These are phyloP conservation scores for Fusarium sp. DNA, from an alignment of 2,329 filamentous ascomycete genomes.

Conservation along the genomic window DNA sequence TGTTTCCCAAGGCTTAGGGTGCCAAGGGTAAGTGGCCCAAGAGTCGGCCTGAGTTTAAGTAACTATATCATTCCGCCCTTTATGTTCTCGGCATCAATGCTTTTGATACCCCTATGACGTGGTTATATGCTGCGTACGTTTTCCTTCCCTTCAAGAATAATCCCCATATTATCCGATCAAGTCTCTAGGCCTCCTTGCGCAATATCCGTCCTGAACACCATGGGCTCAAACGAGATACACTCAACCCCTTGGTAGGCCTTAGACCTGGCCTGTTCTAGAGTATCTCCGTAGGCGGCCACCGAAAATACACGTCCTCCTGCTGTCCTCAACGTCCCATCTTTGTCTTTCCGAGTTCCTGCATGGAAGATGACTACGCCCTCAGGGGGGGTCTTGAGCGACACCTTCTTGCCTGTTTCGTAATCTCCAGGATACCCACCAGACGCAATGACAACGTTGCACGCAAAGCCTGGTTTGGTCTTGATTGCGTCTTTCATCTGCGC, in stretches of 20 bases:
- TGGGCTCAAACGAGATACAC: conserved; percentile 79
- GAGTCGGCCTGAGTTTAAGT: background rate
- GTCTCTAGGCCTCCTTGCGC: conserved; percentile 55
- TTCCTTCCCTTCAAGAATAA: background rate
- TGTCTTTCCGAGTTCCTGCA: conserved; percentile 76
- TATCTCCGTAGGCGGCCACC: conserved; percentile 73
- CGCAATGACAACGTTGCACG: conserved; percentile 86
- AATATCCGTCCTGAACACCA: conserved; percentile 90
- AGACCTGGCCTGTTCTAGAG: conserved; percentile 79
- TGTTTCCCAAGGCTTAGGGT: background rate
- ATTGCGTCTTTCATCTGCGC: conserved; percentile 70
- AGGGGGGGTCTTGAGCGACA: conserved; percentile 52
- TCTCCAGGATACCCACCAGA: conserved; percentile 85
- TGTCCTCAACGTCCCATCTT: conserved; percentile 68
- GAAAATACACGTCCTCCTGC: conserved; percentile 88
- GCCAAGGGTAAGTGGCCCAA: background rate
- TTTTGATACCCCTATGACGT: background rate
- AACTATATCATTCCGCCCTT: background rate
- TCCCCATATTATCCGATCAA: background rate
- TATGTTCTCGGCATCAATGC: background rate
- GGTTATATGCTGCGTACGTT: background rate
- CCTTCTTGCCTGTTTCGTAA: conserved; percentile 77
- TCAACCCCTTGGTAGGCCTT: conserved; percentile 78
- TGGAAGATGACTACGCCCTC: conserved; percentile 79
- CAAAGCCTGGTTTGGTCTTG: conserved; percentile 71